Base-by-base conservation (phyloP, 805 yeast species). In the Zygosaccharomyces pseudorouxii region DNA sequence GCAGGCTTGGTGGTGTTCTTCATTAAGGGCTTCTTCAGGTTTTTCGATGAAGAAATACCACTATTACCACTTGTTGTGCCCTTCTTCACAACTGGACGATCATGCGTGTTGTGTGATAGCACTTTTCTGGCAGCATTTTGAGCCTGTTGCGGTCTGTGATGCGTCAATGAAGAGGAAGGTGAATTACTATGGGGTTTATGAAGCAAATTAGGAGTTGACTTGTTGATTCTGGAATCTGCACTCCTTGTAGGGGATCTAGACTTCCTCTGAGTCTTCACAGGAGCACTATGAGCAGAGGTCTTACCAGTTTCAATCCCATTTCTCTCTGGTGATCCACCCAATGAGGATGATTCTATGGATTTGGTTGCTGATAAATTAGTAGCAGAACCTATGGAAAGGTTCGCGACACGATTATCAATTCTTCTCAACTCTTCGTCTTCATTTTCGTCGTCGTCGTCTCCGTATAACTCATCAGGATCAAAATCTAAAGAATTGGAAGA, bases 381-480 rank as follows among this genome's bases (percentile, higher is more conserved):
- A 14, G 49, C 47, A 40, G 53, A 50, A 10, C 40, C 23, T 27
- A 47, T 42, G 8, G 55, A 45, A 11, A 53, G 37, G 14, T 45
- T 50, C 9, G 45, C 38, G 20, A 50, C 40, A 19, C 42, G 45
- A 12, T 48, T 44, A 27, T 53, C 53, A 22, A 54, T 30, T 9
- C 55, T 44, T 45, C 49, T 18, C 48, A 44, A 38, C 58, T 53
- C 27, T 48, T 53, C 23, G n/a, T 57, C 57, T 22, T 49, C 55
- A 7, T 55, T 59, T 16, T 51, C 53, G 12, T 55, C 58, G 33
- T 16, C 37, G 12, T 40, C 43, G 16, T 50, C 42, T 12, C 31
- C 16, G 54, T 56, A 36, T 55, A 60, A 29, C 50, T 57, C 59
- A 19, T 61, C 58, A 6, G 56, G 49, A 31, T 55, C 58, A 38